Conservation (phyloP, 345 rosid species). For the Raphanus raphanistrum region DNA sequence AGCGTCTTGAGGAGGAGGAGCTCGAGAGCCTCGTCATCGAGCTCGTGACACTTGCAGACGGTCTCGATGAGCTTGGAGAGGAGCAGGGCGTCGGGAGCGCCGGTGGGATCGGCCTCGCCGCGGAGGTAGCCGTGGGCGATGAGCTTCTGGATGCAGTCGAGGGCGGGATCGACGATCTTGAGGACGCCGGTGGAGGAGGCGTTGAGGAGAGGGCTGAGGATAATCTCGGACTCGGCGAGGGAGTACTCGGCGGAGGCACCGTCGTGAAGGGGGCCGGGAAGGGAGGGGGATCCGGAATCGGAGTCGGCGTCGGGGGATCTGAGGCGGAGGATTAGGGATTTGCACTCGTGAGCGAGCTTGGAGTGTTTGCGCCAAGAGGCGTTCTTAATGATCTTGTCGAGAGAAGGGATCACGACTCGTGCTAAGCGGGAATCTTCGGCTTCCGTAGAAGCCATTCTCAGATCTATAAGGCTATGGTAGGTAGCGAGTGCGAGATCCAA, state of each 20-base stretch:
- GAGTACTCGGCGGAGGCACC: conserved; percentile 68
- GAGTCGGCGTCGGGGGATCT: conserved; percentile 45
- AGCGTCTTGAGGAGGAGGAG: conserved; percentile 74
- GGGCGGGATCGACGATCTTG: conserved; percentile 93
- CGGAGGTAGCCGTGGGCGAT: conserved; percentile 90
- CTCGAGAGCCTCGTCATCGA: conserved; percentile 83
- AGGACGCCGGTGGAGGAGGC: conserved; percentile 65
- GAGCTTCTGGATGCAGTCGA: conserved; percentile 88
- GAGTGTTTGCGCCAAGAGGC: conserved; percentile 99
- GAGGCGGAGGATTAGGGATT: conserved; percentile 73
- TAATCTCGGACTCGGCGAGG: conserved; percentile 76
- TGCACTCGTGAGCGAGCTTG: conserved; percentile 91
- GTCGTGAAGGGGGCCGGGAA: conserved; percentile 86
- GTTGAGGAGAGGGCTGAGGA: conserved; percentile 81
- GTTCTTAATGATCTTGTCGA: conserved; percentile 86
- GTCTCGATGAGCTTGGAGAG: conserved; percentile 69
- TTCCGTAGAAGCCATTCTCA: conserved; percentile 94
- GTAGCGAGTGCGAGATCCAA: neutral
- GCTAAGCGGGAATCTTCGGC: conserved; percentile 97
- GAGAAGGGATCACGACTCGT: conserved; percentile 69
- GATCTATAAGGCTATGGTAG: neutral
- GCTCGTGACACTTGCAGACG: conserved; percentile 79
- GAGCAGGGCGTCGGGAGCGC: conserved; percentile 66
- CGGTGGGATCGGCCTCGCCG: conserved; percentile 94
- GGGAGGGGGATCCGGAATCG: conserved; percentile 67